These are phyloP conservation scores for Schwanniomyces etchellsii DNA, from an alignment of 1,139 yeast species.

Conservation along the genomic window DNA sequence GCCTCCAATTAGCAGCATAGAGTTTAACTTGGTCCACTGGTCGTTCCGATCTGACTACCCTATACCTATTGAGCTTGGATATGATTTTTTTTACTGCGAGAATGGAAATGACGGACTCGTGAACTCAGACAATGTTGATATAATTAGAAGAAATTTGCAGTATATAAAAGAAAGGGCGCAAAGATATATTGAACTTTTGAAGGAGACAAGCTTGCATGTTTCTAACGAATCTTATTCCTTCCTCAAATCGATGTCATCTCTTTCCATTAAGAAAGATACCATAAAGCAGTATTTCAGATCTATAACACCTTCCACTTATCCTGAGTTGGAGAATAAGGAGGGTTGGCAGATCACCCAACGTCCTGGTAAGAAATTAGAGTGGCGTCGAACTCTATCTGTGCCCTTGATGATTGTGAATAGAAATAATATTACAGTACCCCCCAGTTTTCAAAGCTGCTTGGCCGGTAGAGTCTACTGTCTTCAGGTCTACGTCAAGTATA, in stretches of 20 bases:
- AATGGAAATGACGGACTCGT: slow-evolving; percentile 13
- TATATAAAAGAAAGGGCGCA: slow-evolving; percentile 29
- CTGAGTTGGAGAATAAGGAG: slow-evolving; percentile 17
- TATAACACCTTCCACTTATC: slow-evolving; percentile 15
- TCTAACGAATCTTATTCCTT: slow-evolving; percentile 32
- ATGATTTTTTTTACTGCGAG: slow-evolving; percentile 37
- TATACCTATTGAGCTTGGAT: slow-evolving; percentile 33
- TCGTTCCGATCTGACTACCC: slow-evolving; percentile 39
- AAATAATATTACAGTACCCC: slow-evolving; percentile 34
- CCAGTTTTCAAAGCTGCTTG: slow-evolving; percentile 40
- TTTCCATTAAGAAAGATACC: slow-evolving; percentile 39
- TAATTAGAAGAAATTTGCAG: slow-evolving; percentile 33
- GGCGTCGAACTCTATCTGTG: slow-evolving; percentile 24
- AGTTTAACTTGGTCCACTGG: slow-evolving; percentile 37
- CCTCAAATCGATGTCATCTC: slow-evolving; percentile 33
- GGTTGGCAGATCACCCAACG: slow-evolving; percentile 26
- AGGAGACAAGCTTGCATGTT: slow-evolving; percentile 26
- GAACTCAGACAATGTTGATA: slow-evolving; percentile 23
- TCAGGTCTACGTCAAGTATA: slow-evolving; percentile 34
- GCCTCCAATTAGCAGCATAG: slow-evolving; percentile 28
- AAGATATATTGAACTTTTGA: slow-evolving; percentile 29
- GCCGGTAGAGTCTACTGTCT: slow-evolving; percentile 39
- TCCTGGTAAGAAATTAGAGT: slow-evolving; percentile 14
- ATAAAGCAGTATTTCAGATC: slow-evolving; percentile 32
- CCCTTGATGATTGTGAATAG: slow-evolving; percentile 32